Conservation (phyloP, 768 basidiomycete species). For the Rhodosporidiobolus sp. region DNA sequence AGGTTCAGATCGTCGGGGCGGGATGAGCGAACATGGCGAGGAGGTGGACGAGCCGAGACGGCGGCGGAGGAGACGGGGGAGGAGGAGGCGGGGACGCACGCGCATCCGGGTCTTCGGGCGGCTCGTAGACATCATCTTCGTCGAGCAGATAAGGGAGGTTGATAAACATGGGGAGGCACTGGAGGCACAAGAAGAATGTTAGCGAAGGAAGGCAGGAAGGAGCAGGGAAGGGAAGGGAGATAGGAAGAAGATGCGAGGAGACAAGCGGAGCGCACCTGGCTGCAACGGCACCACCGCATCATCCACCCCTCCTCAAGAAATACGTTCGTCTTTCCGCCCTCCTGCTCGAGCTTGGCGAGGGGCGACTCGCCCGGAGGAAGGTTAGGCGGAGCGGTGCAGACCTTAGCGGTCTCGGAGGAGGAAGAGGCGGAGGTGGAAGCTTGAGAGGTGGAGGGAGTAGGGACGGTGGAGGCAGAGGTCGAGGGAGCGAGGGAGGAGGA, state of each 20-base stretch:
- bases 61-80: not conserved
- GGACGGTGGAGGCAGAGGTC: not conserved
- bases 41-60: not conserved
- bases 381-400: slow-evolving; percentile 7
- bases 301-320: slow-evolving; percentile 41
- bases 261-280: slow-evolving; percentile 20
- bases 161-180: slow-evolving; percentile 35
- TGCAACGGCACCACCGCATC: slow-evolving; percentile 40
- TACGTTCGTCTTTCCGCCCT: slow-evolving; percentile 19
- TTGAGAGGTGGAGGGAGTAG: not conserved
- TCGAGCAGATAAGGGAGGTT: slow-evolving; percentile 39
- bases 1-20: not conserved
- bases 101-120: slow-evolving; percentile 39
- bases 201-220: too few relatives aligned
- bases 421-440: not conserved
- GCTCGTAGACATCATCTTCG: slow-evolving; percentile 42
- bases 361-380: not conserved
- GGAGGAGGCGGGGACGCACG: slow-evolving; percentile 21
- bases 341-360: slow-evolving; percentile 13
- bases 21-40: too few relatives aligned
- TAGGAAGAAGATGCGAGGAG: not conserved
- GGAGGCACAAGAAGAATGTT: not conserved
- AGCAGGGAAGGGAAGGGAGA: too few relatives aligned
- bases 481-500: not conserved
- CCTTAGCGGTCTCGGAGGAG: not conserved